phyloP scores from a whole-genome alignment of 1,284 basidiomycete genomes.

The Cystobasidiaceae sp. region DNA sequence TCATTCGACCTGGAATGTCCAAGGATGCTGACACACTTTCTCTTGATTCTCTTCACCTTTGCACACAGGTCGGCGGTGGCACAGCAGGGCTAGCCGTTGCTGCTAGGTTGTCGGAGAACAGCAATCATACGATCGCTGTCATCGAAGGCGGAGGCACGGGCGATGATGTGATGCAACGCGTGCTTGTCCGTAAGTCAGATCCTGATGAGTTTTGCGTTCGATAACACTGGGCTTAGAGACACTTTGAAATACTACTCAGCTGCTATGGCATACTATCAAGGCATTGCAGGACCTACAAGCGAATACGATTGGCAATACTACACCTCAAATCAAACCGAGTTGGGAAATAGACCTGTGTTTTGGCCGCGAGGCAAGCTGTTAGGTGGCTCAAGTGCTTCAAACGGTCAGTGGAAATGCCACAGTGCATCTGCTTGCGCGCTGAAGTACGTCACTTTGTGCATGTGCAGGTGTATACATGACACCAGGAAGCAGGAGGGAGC shows the following conservation, averaged over 20 bases:
- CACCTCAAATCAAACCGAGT: slow-evolving; percentile 54
- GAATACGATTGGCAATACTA: slow-evolving; percentile 61
- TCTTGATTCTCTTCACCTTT: background rate
- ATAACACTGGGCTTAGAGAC: too few species aligned
- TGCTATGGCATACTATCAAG: slow-evolving; percentile 54
- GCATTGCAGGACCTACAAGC: slow-evolving; percentile 50
- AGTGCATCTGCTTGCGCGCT: slow-evolving; percentile 47
- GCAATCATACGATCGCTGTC: slow-evolving; percentile 57
- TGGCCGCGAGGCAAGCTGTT: slow-evolving; percentile 41
- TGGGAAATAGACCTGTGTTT: slow-evolving; percentile 43
- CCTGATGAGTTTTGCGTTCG: background rate
- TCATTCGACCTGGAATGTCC: background rate
- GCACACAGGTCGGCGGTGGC: slow-evolving; percentile 52
- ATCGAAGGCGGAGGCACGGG: slow-evolving; percentile 66
- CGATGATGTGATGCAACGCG: slow-evolving; percentile 48
- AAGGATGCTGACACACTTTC: background rate
- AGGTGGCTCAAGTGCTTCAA: slow-evolving; percentile 39
- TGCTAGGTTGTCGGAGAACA: slow-evolving; percentile 63
- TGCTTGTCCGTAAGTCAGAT: slow-evolving; percentile 13
- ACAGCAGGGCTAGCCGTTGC: slow-evolving; percentile 69
- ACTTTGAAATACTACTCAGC: slow-evolving; percentile 49
- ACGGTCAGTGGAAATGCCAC: slow-evolving; percentile 21
- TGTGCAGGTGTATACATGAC: slow-evolving; percentile 52
- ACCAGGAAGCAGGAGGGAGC: slow-evolving; percentile 46
- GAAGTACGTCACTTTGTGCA: background rate